Base-by-base conservation (phyloP, 345 rosid genomes). In the Hevea brasiliensis region DNA sequence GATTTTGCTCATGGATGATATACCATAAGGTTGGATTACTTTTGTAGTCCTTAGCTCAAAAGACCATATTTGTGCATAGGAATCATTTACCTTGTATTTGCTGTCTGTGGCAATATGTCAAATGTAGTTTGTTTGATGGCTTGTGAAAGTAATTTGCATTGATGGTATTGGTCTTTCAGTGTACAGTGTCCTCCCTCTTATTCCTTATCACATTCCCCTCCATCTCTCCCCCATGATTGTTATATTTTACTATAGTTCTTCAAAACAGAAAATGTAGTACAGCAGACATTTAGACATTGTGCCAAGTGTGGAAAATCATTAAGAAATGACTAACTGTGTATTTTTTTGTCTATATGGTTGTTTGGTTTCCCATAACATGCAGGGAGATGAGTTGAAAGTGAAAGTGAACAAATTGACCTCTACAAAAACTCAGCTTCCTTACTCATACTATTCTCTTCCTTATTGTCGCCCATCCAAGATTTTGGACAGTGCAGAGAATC, bases 321-420 rank as follows among this genome's bases (percentile, higher is more conserved):
- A 23, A 54, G n/a, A 37, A 55, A 21, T 75, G 27, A 12, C 23
- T 32, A 40, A 13, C 63, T 50, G 37, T 37, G 59, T 60, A 53
- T 68, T 35, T 44, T 21, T 23, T 20, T 68, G 2, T 6, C 27
- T 50, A 44, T 37, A 15, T n/a, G 55, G 65, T 55, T 18, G 56
- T 59, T 64, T 61, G 63, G 37, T n/a, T 40, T 51, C 8, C 3
- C 26, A 53, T 23, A 48, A 67, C 24, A 23, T 80, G 73, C 83
- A 94, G 97, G 93, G 97, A 21, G 92, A 87, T 86, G 77, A 80
- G 35, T 77, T 94, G 84, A 87, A 75, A 68, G 97, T 94, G 84
- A 92, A 94, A 78, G 97, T 94, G 65, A 94, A 94, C 83, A 94
- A 94, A 74, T 82, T 94, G 88, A 94, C 93, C 7, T 94, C 98